Base-by-base conservation (phyloP, 352 stramenopile genomes). In the Phytophthora pistaciae region DNA sequence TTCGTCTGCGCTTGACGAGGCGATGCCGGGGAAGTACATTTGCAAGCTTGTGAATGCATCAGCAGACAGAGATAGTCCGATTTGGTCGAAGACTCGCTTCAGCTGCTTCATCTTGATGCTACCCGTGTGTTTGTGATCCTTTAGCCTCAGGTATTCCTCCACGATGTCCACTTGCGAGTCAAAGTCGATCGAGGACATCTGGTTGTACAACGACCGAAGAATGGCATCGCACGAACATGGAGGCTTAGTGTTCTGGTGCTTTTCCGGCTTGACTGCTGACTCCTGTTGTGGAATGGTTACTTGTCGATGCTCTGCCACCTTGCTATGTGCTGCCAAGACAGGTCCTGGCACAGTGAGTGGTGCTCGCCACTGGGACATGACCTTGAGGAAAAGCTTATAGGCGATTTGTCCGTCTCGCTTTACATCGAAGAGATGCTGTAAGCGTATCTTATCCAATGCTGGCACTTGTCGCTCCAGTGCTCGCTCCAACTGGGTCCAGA, bases 371-470 rank as follows among this genome's bases (percentile, higher is more conserved):
- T 92, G 86, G 9, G 82, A 85, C 16, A 93, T 82, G 1, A 86
- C 82, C 59, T 93, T 93, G 20, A 96, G 64, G 29, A 93, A 93
- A 1, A 96, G 68, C 48, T 85, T 87, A 61, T 86, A 94, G 5
- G 88, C 88, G 36, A 96, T 83, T 40, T 72, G 68, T 2, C 75
- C 78, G 54, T 91, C 68, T 0, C 85, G 77, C 44, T 80, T 78
- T 8, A 94, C 82, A 62, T 94, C 87, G 55, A 96, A 96, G 54
- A 96, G 74, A 63, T 90, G 78, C 36, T 83, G 68, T 3, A 94
- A 74, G 3, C 77, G 82, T 23, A 64, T n/a, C 23, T 74, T 77
- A 3, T 90, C 82, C 31, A 60, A 63, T 23, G 40, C 14, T 20
- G 68, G 58, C 18, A 94, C 33, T 56, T 65, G 36, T 5, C 62